These are phyloP conservation scores for Penicillium sp. DNA, from an alignment of 2,329 filamentous ascomycete genomes.

Conservation along the genomic window DNA sequence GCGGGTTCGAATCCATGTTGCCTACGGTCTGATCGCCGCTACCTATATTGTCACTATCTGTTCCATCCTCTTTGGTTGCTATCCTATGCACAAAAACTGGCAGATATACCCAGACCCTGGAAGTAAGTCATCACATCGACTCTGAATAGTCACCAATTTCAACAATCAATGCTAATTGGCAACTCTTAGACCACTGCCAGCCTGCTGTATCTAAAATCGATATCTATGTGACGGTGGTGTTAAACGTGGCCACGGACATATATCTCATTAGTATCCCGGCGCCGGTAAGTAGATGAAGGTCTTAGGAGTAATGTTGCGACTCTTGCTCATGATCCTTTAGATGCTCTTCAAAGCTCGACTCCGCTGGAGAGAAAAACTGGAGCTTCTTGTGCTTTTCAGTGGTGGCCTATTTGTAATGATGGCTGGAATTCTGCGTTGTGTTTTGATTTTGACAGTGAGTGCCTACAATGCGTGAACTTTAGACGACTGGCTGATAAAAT, in stretches of 20 bases:
- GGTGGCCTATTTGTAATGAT: constrained; percentile 61
- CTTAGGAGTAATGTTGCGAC: background rate
- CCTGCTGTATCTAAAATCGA: constrained; percentile 56
- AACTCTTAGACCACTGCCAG: constrained; percentile 49
- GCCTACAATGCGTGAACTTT: no score
- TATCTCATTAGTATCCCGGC: constrained; percentile 65
- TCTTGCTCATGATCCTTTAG: constrained; percentile 24
- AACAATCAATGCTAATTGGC: background rate
- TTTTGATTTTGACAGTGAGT: constrained; percentile 52
- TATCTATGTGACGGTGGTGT: constrained; percentile 56
- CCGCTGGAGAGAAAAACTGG: constrained; percentile 54
- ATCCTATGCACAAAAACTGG: constrained; percentile 60
- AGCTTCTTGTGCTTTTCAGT: constrained; percentile 59
- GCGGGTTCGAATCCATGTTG: constrained; percentile 53
- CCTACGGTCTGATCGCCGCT: constrained; percentile 53
- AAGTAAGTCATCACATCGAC: constrained; percentile 41
- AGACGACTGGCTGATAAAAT: background rate
- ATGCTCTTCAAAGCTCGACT: constrained; percentile 61
- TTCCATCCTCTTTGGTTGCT: constrained; percentile 58
- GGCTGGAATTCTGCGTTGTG: constrained; percentile 58
- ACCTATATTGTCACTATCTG: constrained; percentile 57
- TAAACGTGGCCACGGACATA: constrained; percentile 61
- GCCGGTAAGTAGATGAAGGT: constrained; percentile 45
- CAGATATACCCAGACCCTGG: constrained; percentile 64
- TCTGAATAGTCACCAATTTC: background rate